A percentile compares a stretch with the other conserved stretches of the same genome.
phyloP scores from a whole-genome alignment of 2,329 filamentous ascomycete species.

The Colletotrichum phormii region DNA sequence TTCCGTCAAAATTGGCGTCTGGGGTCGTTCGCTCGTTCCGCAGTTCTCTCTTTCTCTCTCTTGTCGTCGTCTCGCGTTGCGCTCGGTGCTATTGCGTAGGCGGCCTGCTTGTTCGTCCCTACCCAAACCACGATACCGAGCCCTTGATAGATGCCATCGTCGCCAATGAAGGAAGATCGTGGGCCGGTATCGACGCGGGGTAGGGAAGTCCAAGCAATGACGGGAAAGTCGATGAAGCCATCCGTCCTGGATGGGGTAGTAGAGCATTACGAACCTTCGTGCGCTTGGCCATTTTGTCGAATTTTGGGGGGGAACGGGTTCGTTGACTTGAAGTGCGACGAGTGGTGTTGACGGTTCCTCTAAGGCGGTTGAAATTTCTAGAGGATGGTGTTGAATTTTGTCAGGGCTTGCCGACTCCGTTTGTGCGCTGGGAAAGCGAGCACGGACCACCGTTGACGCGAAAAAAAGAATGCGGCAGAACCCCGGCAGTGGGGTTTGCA shows the following conservation, averaged over 20 bases:
- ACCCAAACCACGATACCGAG: neutral
- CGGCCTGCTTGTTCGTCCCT: neutral
- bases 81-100: neutral
- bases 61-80: slow-evolving; percentile 13
- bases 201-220: slow-evolving; percentile 11
- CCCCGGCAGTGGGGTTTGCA: neutral
- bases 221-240: slow-evolving; percentile 26
- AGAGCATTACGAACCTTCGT: slow-evolving; percentile 63
- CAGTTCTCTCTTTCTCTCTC: slow-evolving; percentile 4
- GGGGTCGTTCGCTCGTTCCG: slow-evolving; percentile 1
- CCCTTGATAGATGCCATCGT: slow-evolving; percentile 12
- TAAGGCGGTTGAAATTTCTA: slow-evolving; percentile 46
- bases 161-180: slow-evolving; percentile 11
- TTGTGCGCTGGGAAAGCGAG: slow-evolving; percentile 29
- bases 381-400: slow-evolving; percentile 52
- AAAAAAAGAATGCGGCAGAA: slow-evolving; percentile 36
- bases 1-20: neutral
- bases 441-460: slow-evolving; percentile 22
- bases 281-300: slow-evolving; percentile 90
- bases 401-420: slow-evolving; percentile 41
- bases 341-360: slow-evolving; percentile 41
- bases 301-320: slow-evolving; percentile 42
- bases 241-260: neutral
- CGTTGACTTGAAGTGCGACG: slow-evolving; percentile 38
- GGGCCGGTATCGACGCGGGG: slow-evolving; percentile 12